These are phyloP conservation scores for Cucurbita ficifolia DNA, from an alignment of 306 rosid species.

Conservation along the genomic window DNA sequence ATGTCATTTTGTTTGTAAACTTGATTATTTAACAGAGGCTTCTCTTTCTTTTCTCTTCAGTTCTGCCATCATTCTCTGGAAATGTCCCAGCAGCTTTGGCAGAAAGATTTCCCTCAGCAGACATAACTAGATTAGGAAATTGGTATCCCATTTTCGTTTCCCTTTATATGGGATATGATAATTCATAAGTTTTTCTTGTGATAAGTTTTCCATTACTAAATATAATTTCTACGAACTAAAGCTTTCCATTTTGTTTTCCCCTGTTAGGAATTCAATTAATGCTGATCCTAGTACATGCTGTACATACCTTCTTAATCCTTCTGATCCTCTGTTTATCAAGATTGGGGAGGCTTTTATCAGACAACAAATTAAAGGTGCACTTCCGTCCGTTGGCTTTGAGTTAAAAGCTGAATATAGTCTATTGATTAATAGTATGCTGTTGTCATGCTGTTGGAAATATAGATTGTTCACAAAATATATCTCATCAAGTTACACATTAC, in stretches of 20 bases:
- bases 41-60: constrained; percentile 23
- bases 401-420: not conserved
- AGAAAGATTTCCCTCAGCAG: constrained; percentile 63
- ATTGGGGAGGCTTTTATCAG: constrained; percentile 71
- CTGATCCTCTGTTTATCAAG: constrained; percentile 82
- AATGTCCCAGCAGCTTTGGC: constrained; percentile 70
- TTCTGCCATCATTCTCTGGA: constrained; percentile 90
- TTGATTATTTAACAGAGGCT: not conserved
- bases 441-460: not conserved
- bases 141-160: constrained; percentile 37
- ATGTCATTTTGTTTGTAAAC: not conserved
- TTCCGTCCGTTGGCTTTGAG: constrained; percentile 2
- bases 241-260: constrained; percentile 11
- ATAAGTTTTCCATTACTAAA: not conserved
- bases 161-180: not conserved
- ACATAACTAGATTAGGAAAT: constrained; percentile 82
- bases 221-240: constrained; percentile 12
- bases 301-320: constrained; percentile 87
- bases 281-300: constrained; percentile 78
- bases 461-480: not conserved
- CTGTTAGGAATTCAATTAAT: constrained; percentile 62
- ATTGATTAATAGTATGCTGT: not conserved
- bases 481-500: not conserved
- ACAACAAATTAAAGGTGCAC: constrained; percentile 64
- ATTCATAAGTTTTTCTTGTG: not conserved